Conservation (phyloP, 352 stramenopile species). For the Phytophthora pini region DNA sequence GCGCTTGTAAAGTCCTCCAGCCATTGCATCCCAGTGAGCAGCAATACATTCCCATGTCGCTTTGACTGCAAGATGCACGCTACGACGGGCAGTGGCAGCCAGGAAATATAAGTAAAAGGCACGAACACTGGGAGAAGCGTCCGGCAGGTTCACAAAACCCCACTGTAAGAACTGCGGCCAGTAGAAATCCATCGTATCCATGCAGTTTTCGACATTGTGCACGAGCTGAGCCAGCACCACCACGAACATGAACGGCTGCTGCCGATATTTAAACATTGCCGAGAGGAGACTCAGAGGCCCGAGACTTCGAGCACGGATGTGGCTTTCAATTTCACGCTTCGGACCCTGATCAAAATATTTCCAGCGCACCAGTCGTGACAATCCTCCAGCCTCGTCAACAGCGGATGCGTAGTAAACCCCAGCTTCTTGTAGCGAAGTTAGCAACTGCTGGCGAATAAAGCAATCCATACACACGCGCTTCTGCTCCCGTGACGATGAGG, state of each 20-base stretch:
- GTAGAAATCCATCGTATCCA: slow-evolving; percentile 72
- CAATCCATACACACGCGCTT: slow-evolving; percentile 61
- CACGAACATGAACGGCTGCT: slow-evolving; percentile 76
- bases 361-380: slow-evolving; percentile 61
- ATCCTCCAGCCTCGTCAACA: slow-evolving; percentile 54
- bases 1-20: slow-evolving; percentile 44
- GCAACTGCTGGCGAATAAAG: slow-evolving; percentile 56
- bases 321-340: slow-evolving; percentile 47
- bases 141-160: slow-evolving; percentile 54
- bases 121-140: slow-evolving; percentile 60
- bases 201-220: slow-evolving; percentile 59
- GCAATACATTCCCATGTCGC: slow-evolving; percentile 73
- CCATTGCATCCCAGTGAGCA: slow-evolving; percentile 67
- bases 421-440: slow-evolving; percentile 47
- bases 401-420: slow-evolving; percentile 44
- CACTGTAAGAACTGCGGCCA: slow-evolving; percentile 77
- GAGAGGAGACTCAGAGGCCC: slow-evolving; percentile 61
- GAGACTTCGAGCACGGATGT: slow-evolving; percentile 50
- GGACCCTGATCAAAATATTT: slow-evolving; percentile 61
- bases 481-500: slow-evolving; percentile 1
- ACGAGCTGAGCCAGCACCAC: slow-evolving; percentile 68
- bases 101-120: slow-evolving; percentile 74
- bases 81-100: slow-evolving; percentile 55
- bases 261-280: slow-evolving; percentile 71
- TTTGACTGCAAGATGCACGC: slow-evolving; percentile 61